Base-by-base conservation (phyloP, 75 land plant genomes). In the Picea sitchensis region DNA sequence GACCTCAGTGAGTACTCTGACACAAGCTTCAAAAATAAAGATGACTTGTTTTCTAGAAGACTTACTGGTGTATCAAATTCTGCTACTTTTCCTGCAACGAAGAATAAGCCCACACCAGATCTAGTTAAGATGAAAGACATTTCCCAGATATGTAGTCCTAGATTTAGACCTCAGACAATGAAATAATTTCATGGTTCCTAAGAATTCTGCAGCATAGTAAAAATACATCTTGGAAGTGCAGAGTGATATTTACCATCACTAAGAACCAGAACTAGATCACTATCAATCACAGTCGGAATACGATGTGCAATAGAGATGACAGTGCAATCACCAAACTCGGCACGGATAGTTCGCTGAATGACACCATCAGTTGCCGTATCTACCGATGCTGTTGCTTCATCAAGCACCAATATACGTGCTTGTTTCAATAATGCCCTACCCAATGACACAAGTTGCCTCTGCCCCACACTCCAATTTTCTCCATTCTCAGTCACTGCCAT, bases 401-500 rank as follows among this genome's bases (percentile, higher is more conserved):
- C 96, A 56, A 93, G 89, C 44, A 95, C 90, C 36, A 95, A 71
- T 74, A 95, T 93, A 62, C 82, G 82, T 32, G 94, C 90, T 65
- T 87, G 85, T 81, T 93, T 95, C 77, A 95, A 82, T 54, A 95
- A 78, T 38, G 96, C 98, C 65, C 94, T 80, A 20, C 96, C 96
- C 59, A 95, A 78, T 4, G 94, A 91, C 63, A 95, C 83, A 75
- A 95, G 92, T 74, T 95, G 98, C 57, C 93, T 76, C 71, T 95
- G 98, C 14, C 98, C 98, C 77, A 95, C 92, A 78, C 96, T 95
- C 98, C 98, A 95, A 75, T 95, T 95, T 41, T 95, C 98, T 64
- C 98, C 98, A 88, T 95, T 93, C 77, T 95, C 96, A 62, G 86
- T 57, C 38, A 95, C 96, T 95, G 90, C 58, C 72, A n/a, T 20